Conservation (phyloP, 169 alveolate genomes). For the Eimeria falciformis region DNA sequence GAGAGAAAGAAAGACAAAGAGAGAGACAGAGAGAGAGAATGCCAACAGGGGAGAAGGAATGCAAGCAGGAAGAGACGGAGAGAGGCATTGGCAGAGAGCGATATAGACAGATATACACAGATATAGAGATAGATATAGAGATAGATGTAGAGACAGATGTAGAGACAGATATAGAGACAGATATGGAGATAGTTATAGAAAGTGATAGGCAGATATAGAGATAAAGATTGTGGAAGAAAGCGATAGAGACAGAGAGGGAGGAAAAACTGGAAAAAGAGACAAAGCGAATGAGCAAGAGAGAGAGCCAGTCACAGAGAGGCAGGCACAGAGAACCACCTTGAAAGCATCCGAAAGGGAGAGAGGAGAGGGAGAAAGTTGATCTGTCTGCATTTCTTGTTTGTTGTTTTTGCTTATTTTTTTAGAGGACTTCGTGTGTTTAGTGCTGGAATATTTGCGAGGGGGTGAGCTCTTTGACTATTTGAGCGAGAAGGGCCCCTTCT, state of each 20-base stretch:
- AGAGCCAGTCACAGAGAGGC: background rate
- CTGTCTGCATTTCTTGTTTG: background rate
- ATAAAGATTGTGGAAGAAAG: background rate
- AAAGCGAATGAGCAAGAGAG: background rate
- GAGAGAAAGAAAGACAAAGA: background rate
- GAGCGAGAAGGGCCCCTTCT: constrained; percentile 83
- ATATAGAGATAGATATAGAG: background rate
- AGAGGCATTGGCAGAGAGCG: no score
- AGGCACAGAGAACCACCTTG: background rate
- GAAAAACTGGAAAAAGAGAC: background rate
- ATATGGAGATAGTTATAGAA: no score
- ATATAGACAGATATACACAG: no score
- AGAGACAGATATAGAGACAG: background rate
- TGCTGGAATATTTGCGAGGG: constrained; percentile 88
- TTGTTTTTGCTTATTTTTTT: background rate
- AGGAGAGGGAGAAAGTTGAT: background rate
- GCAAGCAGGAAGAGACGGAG: no score
- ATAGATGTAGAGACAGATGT: background rate
- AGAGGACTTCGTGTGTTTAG: constrained; percentile 86
- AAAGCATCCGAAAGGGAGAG: background rate
- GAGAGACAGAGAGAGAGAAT: background rate
- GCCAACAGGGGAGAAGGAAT: no score
- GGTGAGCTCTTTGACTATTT: constrained; percentile 89
- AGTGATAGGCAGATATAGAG: no score
- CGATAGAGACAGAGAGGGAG: background rate